These are phyloP conservation scores for Coleophoma eucalyptorum DNA, from an alignment of 2,329 filamentous ascomycete species.

Conservation along the genomic window DNA sequence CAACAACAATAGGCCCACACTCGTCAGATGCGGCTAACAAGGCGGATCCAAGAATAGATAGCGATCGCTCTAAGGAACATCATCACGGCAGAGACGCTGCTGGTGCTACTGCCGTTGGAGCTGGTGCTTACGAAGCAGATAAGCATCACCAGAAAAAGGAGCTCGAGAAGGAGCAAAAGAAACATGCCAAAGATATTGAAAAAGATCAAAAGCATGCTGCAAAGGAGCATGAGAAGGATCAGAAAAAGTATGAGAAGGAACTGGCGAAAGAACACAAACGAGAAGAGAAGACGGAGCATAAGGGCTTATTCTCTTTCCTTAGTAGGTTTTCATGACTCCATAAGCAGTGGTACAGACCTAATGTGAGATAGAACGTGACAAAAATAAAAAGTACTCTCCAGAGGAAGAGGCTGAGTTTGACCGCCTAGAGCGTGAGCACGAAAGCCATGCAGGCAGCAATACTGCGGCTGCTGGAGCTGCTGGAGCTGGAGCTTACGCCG, in stretches of 20 bases:
- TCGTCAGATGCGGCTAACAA: conserved; percentile 34
- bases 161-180: no score
- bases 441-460: conserved; percentile 14
- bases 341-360: background rate
- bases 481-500: conserved; percentile 10
- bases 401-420: conserved; percentile 22
- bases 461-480: conserved; percentile 13
- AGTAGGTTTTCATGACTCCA: conserved; percentile 11
- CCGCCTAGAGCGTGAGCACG: conserved; percentile 18
- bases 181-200: background rate
- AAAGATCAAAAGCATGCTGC: conserved; percentile 9
- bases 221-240: conserved; percentile 7
- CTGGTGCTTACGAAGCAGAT: conserved; percentile 13
- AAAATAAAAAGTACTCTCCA: conserved; percentile 20
- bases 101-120: conserved; percentile 10
- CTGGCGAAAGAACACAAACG: conserved; percentile 9
- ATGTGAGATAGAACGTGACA: conserved; percentile 19
- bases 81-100: conserved; percentile 13
- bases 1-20: conserved; percentile 27
- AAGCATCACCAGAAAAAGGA: conserved; percentile 4
- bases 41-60: conserved; percentile 44
- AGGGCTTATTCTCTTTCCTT: conserved; percentile 18
- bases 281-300: conserved; percentile 8
- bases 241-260: conserved; percentile 9
- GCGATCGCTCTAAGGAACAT: conserved; percentile 27